Conservation (phyloP, 352 stramenopile genomes). For the Phytophthora citrophthora region DNA sequence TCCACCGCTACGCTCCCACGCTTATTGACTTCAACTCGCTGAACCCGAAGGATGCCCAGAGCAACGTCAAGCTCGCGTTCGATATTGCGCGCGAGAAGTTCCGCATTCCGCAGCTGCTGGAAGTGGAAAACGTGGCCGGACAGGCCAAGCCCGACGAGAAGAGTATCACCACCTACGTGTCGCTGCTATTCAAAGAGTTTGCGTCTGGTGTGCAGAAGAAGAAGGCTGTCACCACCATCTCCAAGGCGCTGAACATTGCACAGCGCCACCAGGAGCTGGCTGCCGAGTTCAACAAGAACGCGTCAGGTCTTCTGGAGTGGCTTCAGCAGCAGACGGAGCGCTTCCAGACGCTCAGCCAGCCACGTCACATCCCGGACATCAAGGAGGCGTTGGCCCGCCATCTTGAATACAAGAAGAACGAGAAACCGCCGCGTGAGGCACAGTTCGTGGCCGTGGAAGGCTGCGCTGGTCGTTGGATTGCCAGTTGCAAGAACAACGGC, state of each 20-base stretch:
- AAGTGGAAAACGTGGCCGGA: constrained; percentile 87
- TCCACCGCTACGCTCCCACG: constrained; percentile 90
- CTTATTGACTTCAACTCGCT: constrained; percentile 86
- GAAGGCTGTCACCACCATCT: constrained; percentile 89
- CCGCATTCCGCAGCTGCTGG: constrained; percentile 87
- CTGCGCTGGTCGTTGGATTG: constrained; percentile 80
- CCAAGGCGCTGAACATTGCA: constrained; percentile 91
- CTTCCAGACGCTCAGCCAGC: constrained; percentile 78
- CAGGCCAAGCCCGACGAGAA: constrained; percentile 91
- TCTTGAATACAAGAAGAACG: constrained; percentile 89
- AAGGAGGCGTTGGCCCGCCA: constrained; percentile 70
- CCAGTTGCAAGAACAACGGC: constrained; percentile 90
- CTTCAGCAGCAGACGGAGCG: constrained; percentile 69
- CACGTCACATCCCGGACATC: constrained; percentile 69
- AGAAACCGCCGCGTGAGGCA: constrained; percentile 84
- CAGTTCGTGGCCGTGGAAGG: constrained; percentile 84
- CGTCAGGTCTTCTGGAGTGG: constrained; percentile 78
- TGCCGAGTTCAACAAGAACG: constrained; percentile 74
- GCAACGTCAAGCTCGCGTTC: constrained; percentile 88
- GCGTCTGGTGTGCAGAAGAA: constrained; percentile 90
- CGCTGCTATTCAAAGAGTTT: constrained; percentile 92
- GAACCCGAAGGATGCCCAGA: constrained; percentile 61
- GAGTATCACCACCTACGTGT: constrained; percentile 93
- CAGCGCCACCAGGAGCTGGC: constrained; percentile 89
- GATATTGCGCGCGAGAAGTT: constrained; percentile 86